These are phyloP conservation scores for Macrophomina pseudophaseolina DNA, from an alignment of 2,329 filamentous ascomycete species.

Conservation along the genomic window DNA sequence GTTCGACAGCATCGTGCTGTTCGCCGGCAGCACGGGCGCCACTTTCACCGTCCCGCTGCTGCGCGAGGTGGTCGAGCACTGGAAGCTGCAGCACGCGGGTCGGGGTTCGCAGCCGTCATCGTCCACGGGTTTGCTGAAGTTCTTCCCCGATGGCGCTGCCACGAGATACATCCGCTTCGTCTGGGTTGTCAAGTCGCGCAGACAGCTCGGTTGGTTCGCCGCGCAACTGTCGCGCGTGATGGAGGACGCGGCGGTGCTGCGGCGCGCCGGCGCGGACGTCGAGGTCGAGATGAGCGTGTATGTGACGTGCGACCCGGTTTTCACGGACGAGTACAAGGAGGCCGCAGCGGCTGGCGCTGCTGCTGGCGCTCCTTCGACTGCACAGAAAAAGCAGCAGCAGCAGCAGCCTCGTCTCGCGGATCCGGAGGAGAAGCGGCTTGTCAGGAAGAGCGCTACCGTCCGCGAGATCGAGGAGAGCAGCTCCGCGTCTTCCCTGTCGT, in stretches of 20 bases:
- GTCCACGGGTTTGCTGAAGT: neutral
- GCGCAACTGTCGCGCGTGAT: constrained; percentile 54
- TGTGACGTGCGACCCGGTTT: constrained; percentile 58
- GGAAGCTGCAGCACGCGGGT: constrained; percentile 37
- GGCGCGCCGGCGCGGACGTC: constrained; percentile 43
- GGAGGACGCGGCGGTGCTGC: constrained; percentile 49
- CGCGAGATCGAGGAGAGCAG: constrained; percentile 32
- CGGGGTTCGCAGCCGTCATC: constrained; percentile 20
- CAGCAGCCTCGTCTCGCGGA: no score
- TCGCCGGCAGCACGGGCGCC: constrained; percentile 65
- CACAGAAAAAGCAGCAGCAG: no score
- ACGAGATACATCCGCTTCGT: constrained; percentile 60
- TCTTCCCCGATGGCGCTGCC: constrained; percentile 38
- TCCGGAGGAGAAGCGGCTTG: constrained; percentile 28
- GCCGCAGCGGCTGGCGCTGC: constrained; percentile 34
- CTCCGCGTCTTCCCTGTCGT: constrained; percentile 19
- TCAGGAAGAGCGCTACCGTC: constrained; percentile 31
- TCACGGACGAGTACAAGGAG: constrained; percentile 49
- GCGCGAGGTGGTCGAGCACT: constrained; percentile 59
- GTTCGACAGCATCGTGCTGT: constrained; percentile 65
- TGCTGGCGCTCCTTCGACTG: neutral
- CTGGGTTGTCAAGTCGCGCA: constrained; percentile 63
- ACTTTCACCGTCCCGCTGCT: constrained; percentile 63
- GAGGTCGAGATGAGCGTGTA: constrained; percentile 60
- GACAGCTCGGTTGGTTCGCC: constrained; percentile 60